A percentile compares a stretch with the other conserved stretches of the same genome.
Conservation (phyloP, 192 early-diverging fungal species). For the Funneliformis geosporum region DNA sequence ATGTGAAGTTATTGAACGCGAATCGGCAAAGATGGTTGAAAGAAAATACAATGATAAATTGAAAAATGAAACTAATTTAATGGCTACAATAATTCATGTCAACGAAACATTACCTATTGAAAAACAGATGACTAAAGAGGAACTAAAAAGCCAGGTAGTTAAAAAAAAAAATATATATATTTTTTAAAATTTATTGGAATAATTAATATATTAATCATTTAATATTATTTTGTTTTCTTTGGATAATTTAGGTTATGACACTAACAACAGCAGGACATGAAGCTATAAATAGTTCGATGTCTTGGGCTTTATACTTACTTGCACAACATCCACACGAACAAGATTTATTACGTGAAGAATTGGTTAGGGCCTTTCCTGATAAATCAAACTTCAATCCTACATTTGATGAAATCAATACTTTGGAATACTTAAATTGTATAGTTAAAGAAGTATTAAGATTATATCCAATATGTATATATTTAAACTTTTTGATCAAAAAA, state of each 20-base stretch:
- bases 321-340: conserved; percentile 49
- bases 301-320: conserved; percentile 56
- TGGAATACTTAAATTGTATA: conserved; percentile 46
- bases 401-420: conserved; percentile 37
- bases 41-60: conserved; percentile 35
- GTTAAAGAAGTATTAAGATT: conserved; percentile 53
- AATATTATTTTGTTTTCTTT: not conserved
- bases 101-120: conserved; percentile 45
- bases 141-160: conserved; percentile 47
- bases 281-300: conserved; percentile 50
- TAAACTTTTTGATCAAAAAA: not conserved
- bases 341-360: not conserved
- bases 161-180: not conserved
- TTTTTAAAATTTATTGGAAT: not conserved
- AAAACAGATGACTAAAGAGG: conserved; percentile 41
- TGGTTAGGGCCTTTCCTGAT: conserved; percentile 41
- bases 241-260: not conserved
- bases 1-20: conserved; percentile 18
- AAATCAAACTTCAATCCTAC: conserved; percentile 42
- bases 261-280: conserved; percentile 55
- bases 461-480: conserved; percentile 41
- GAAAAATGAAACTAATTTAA: conserved; percentile 41
- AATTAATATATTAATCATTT: too few species aligned
- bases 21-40: conserved; percentile 41
- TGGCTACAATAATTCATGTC: conserved; percentile 44